These are phyloP conservation scores for Fusarium sulawesiense DNA, from an alignment of 2,329 filamentous ascomycete species.

Conservation along the genomic window DNA sequence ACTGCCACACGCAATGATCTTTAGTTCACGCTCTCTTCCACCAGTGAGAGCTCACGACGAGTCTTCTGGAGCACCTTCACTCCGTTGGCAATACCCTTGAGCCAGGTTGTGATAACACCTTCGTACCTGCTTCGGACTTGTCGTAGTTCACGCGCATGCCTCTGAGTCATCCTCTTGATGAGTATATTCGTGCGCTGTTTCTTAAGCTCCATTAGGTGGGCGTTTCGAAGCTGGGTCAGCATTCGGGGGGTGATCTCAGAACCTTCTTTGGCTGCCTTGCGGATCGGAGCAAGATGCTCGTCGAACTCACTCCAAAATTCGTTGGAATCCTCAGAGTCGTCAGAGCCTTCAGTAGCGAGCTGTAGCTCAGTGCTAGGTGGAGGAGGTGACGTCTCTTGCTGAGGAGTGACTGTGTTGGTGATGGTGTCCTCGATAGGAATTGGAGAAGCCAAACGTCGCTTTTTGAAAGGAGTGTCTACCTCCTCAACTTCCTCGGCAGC, in stretches of 20 bases:
- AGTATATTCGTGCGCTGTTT: neutral
- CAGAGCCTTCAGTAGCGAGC: neutral
- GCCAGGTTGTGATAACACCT: neutral
- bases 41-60: neutral
- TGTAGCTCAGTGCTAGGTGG: neutral
- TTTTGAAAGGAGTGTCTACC: neutral
- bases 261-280: constrained; percentile 1
- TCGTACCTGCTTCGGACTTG: neutral
- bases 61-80: neutral
- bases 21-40: neutral
- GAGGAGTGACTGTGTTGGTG: too few species aligned
- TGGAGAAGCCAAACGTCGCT: neutral
- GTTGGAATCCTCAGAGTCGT: neutral
- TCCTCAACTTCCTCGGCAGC: neutral
- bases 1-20: neutral
- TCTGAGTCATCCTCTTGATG: neutral
- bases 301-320: neutral
- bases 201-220: neutral
- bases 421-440: neutral
- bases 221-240: neutral
- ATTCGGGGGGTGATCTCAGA: neutral
- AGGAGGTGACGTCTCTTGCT: neutral
- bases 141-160: neutral
- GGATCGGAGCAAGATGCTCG: neutral
- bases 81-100: neutral